A percentile compares a stretch with the other conserved stretches of the same genome.
Evolutionary conservation across 2,329 filamentous ascomycete genomes (phyloP).

Genomic region (Neobulgaria alba): DNA sequence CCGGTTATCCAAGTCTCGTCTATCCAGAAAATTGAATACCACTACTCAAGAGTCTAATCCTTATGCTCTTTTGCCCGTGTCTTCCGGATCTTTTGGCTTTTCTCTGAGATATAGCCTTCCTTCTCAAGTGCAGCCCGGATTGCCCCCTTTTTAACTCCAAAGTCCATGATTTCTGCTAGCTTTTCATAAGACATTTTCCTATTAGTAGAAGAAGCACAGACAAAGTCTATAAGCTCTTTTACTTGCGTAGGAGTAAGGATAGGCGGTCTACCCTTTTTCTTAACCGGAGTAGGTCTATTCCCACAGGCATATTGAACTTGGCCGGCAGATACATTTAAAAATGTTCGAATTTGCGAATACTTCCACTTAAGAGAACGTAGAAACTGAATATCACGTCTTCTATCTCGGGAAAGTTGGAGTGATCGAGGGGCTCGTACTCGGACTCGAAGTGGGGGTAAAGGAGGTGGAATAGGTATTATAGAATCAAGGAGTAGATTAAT

Average conservation of each 20-base stretch:
- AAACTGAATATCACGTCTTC: not conserved
- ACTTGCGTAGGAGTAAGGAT: conserved; percentile 12
- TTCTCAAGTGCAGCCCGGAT: not conserved
- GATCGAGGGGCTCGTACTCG: not conserved
- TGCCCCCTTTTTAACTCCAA: not conserved
- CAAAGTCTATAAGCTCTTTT: conserved; percentile 11
- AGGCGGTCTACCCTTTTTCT: conserved; percentile 7
- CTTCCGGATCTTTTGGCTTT: not conserved
- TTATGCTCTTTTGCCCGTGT: conserved; percentile 3
- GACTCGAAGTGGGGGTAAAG: not conserved
- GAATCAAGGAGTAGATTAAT: not conserved
- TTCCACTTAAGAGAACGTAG: not conserved
- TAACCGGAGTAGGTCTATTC: not conserved
- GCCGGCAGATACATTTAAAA: not conserved
- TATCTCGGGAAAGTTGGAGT: not conserved
- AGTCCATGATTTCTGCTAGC: not conserved
- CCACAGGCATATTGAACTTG: not conserved
- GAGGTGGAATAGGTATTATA: not conserved
- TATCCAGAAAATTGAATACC: conserved; percentile 8
- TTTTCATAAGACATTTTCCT: conserved; percentile 9
- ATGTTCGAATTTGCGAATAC: not conserved
- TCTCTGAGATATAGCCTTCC: conserved; percentile 1
- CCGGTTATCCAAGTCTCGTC: conserved; percentile 12
- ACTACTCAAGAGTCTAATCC: conserved; percentile 7
- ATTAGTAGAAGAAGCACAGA: conserved; percentile 7